Conservation (phyloP, 495 filamentous ascomycete species). For the Copromyces sp. region DNA sequence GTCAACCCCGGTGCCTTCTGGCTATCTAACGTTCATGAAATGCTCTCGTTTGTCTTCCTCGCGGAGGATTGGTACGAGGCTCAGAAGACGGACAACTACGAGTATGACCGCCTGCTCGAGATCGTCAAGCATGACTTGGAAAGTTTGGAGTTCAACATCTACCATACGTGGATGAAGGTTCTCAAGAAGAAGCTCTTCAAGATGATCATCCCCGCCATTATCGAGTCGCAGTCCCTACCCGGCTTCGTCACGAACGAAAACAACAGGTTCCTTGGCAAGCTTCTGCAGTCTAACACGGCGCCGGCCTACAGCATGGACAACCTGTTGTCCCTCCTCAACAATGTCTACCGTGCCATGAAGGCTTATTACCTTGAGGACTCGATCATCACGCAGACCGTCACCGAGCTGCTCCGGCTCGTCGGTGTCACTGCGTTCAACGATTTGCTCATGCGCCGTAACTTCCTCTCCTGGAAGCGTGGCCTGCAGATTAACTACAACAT, state of each 20-base stretch:
- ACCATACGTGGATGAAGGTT: constrained; percentile 99
- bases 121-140: constrained; percentile 99
- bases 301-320: constrained; percentile 99
- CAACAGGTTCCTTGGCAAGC: constrained; percentile 94
- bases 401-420: constrained; percentile 85
- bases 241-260: constrained; percentile 98
- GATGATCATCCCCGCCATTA: constrained; percentile 99
- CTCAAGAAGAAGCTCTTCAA: constrained; percentile 97
- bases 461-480: constrained; percentile 98
- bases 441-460: constrained; percentile 92
- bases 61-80: constrained; percentile 99
- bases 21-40: constrained; percentile 98
- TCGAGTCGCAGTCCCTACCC: constrained; percentile 95
- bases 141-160: constrained; percentile 99
- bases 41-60: constrained; percentile 98
- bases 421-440: constrained; percentile 99
- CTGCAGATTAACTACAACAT: constrained; percentile 99
- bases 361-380: constrained; percentile 93
- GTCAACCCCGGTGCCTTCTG: constrained; percentile 98
- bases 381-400: constrained; percentile 90
- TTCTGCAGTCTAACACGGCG: constrained; percentile 74
- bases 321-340: constrained; percentile 89
- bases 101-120: constrained; percentile 94
- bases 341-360: constrained; percentile 96
- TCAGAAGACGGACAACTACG: constrained; percentile 98